Base-by-base conservation (phyloP, 2,329 filamentous ascomycete species). In the Aspergillus sp. region DNA sequence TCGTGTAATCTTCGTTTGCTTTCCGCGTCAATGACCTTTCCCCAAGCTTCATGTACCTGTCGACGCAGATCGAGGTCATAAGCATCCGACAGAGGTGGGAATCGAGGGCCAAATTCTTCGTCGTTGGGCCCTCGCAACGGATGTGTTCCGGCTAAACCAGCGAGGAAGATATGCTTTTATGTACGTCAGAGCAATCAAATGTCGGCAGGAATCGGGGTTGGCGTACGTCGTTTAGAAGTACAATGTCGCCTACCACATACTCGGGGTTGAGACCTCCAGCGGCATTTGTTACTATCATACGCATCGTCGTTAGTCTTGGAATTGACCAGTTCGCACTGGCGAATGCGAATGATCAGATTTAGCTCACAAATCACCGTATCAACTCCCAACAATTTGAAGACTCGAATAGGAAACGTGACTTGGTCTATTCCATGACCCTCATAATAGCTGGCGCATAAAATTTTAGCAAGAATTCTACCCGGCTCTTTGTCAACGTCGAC, bases 371-470 rank as follows among this genome's bases (percentile, higher is more conserved):
- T 81, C 68, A 89, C 81, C 2, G 82, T 85, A 65, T 87, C 80
- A 22, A 89, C 80, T 25, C 86, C 87, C 9, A 90, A 75, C 0
- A 86, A 72, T 68, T 86, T 88, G 76, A 89, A 86, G 6, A 90
- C 84, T 56, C 88, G 82, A 11, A 87, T 84, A 28, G 87, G 87
- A 68, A 89, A 89, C 28, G 87, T 87, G 43, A 87, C 83, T 51
- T 82, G 78, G 57, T 87, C 81, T 77, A 89, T 87, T 2, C 83
- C 82, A 70, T 90, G 84, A 38, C 88, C 88, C 76, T 90, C 88
- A 71, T 89, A 90, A 76, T 87, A 89, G 74, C 87, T 89, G 45
- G 31, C 43, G 11, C 15, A 38, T 41, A 15, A 31, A 8, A 54
- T 64, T 41, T 57, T 54, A 63, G 63, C 22, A 67, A 51, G 34